Evolutionary conservation across 139 green algal species (phyloP).

Genomic region (Ettlia oleoabundans): DNA sequence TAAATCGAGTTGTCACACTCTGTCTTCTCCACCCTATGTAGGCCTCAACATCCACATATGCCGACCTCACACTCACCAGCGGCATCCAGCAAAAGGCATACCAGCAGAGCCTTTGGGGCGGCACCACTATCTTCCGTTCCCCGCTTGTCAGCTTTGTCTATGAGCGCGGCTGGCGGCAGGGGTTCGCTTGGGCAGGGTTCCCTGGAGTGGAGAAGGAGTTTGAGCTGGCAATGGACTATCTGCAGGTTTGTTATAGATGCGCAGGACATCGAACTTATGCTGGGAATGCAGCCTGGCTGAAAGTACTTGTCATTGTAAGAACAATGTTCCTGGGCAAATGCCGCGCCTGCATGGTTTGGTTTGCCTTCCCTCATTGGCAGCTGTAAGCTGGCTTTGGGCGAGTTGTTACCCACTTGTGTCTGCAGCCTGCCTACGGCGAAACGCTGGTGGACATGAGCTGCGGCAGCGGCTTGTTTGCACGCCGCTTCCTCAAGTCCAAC

Average conservation of each 20-base stretch:
- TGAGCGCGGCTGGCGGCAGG: constrained; percentile 94
- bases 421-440: constrained; percentile 27
- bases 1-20: background rate
- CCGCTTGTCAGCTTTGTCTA: constrained; percentile 90
- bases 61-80: constrained; percentile 77
- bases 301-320: no score
- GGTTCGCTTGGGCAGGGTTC: constrained; percentile 90
- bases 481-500: constrained; percentile 77
- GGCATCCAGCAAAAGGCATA: constrained; percentile 65
- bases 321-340: no score
- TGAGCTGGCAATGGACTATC: constrained; percentile 69
- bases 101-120: constrained; percentile 54
- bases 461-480: constrained; percentile 91
- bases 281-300: no score
- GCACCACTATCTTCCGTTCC: constrained; percentile 72
- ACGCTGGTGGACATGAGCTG: constrained; percentile 91
- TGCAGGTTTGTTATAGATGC: constrained; percentile 46
- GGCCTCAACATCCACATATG: constrained; percentile 33
- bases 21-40: background rate
- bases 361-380: no score
- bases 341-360: no score
- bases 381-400: no score
- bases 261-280: no score
- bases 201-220: constrained; percentile 82
- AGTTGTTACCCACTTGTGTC: background rate